A percentile compares a stretch with the other conserved stretches of the same genome.
phyloP scores from a whole-genome alignment of 352 stramenopile genomes.

The Phytopythium litorale region DNA sequence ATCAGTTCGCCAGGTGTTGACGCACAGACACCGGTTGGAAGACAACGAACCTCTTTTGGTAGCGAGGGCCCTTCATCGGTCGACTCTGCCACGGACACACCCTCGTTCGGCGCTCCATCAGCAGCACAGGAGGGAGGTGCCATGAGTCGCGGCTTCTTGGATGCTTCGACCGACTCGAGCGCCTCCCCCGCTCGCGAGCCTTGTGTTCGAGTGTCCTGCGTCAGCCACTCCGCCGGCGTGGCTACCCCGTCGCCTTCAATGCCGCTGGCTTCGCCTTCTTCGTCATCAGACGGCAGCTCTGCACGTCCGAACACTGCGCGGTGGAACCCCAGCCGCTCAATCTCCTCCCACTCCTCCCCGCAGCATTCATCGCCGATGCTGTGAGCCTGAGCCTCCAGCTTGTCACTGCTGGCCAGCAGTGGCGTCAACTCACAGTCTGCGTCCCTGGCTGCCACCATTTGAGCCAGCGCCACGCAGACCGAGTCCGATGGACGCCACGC shows the following conservation, averaged over 20 bases:
- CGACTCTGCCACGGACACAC: background rate
- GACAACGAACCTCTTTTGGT: background rate
- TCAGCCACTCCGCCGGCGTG: background rate
- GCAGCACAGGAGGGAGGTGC: background rate
- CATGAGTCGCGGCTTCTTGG: background rate
- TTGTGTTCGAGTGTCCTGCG: background rate
- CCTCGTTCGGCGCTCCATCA: background rate
- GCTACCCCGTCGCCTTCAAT: background rate
- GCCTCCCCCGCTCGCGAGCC: background rate
- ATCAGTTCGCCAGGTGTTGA: background rate
- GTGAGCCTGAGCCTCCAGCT: background rate
- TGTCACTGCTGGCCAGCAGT: background rate
- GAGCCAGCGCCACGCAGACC: constrained; percentile 25
- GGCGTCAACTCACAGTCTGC: background rate
- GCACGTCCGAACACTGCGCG: constrained; percentile 16
- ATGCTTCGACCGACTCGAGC: background rate
- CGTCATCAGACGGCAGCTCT: constrained; percentile 2
- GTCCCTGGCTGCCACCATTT: constrained; percentile 11
- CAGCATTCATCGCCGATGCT: background rate
- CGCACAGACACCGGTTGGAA: background rate
- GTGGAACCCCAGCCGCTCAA: constrained; percentile 16
- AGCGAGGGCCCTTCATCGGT: background rate
- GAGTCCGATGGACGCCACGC: constrained; percentile 12
- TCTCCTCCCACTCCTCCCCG: background rate
- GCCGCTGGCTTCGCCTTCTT: constrained; percentile 2